Base-by-base conservation (phyloP, 768 basidiomycete species). In the button mushroom (Agaricus bisporus) region DNA sequence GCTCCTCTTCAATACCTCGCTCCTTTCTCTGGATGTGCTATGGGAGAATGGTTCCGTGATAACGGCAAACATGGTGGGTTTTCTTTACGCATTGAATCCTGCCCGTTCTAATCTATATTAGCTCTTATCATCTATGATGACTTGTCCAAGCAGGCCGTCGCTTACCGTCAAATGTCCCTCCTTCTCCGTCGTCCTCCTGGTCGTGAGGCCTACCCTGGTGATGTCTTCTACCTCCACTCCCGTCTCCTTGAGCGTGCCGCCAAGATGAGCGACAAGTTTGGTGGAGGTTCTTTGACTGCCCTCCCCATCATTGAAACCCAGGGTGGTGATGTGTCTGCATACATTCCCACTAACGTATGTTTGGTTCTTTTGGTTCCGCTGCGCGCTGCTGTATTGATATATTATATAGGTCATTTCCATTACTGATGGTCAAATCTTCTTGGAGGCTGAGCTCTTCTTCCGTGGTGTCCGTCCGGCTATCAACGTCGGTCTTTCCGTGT, bases 21-120 rank as follows among this genome's bases (percentile, higher is more conserved):
- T 65, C 97, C 97, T 62, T 99, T 99, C 92, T 95, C 97, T 62
- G 97, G 97, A 59, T 95, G 93, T 74, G 97, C 97, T 66, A 99
- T 99, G 94, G 97, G 97, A 71, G 97, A 99, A 78, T 99, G 95
- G 95, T 99, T 99, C 97, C 91, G 93, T 76, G 97, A 99, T 77
- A 99, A 99, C 72, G 95, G 94, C 78, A 98, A 95, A 79, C 97
- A 99, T 74, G 95, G 88, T 88, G 64, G 51, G 84, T 63, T 22
- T n/a, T 28, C 1, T 44, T 25, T 18, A 8, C 9, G 5, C 12
- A 14, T 44, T 45, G 18, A 11, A 11, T 32, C 41, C 32, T 47
- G 9, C 15, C 43, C 14, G 29, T 5, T 3, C 35, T 58, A 44
- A 49, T 44, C 65, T 29, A 56, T 48, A 49, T 50, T 53, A 89